Evolutionary conservation across 306 rosid genomes (phyloP).

Genomic region (Corylus avellana): DNA sequence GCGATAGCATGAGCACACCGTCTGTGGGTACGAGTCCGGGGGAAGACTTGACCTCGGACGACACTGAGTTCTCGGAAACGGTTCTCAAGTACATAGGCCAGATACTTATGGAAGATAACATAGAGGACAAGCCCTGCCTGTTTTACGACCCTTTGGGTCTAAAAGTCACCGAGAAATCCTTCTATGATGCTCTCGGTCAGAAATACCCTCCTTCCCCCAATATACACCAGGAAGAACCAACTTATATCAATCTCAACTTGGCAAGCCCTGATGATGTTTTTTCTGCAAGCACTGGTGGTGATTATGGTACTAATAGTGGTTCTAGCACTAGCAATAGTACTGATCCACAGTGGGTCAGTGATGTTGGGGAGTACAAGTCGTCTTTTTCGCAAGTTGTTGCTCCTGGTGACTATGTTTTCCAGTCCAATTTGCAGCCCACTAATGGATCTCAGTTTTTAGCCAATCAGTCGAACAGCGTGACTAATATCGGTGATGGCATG

Average conservation of each 20-base stretch:
- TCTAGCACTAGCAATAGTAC: neutral
- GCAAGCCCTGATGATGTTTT: constrained; percentile 21
- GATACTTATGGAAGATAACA: constrained; percentile 12
- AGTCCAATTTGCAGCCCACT: neutral
- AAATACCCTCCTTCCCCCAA: neutral
- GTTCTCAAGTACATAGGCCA: neutral
- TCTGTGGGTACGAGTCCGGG: neutral
- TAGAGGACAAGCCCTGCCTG: neutral
- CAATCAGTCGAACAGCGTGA: neutral
- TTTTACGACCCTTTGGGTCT: constrained; percentile 6
- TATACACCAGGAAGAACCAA: too few relatives aligned
- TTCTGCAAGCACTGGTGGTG: constrained; percentile 22
- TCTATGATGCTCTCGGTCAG: constrained; percentile 3
- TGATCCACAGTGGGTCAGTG: neutral
- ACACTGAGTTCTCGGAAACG: neutral
- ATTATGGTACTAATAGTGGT: neutral
- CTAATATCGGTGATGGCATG: neutral
- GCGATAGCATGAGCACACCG: constrained; percentile 24
- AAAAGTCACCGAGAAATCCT: constrained; percentile 2
- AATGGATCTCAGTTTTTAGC: neutral
- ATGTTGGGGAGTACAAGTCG: neutral
- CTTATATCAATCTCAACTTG: neutral
- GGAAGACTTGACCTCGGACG: neutral
- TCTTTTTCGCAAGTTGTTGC: neutral
- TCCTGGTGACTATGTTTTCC: neutral